Percentiles rank a stretch among this genome's conserved stretches.
These are phyloP conservation scores for Excoecaria agallocha DNA, from an alignment of 345 rosid genomes.

Conservation along the genomic window DNA sequence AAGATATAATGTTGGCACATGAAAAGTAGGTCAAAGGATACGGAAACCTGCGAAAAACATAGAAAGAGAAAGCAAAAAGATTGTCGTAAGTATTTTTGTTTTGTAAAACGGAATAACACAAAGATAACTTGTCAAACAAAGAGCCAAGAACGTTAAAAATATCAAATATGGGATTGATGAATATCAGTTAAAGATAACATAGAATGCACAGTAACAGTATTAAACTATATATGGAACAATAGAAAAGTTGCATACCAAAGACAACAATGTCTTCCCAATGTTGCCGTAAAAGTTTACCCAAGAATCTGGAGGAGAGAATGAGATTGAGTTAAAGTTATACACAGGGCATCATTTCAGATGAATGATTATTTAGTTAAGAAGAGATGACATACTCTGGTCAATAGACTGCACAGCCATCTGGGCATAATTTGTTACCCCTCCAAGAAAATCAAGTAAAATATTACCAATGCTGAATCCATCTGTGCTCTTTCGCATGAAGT, in stretches of 20 bases:
- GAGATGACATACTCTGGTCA: slow-evolving; percentile 63
- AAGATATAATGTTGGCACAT: slow-evolving; percentile 80
- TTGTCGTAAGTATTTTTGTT: too few relatives aligned
- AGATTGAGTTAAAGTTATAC: background rate
- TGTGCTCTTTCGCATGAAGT: slow-evolving; percentile 80
- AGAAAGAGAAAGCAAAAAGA: background rate
- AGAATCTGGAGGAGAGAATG: slow-evolving; percentile 52
- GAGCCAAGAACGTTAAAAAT: background rate
- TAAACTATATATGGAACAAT: background rate
- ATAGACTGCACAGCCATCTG: slow-evolving; percentile 80
- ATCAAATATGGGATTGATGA: background rate
- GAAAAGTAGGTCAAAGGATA: slow-evolving; percentile 79
- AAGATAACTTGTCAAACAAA: background rate
- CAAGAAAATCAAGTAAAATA: slow-evolving; percentile 78
- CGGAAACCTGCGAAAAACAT: slow-evolving; percentile 51
- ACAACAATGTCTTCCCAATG: slow-evolving; percentile 78
- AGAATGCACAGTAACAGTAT: background rate
- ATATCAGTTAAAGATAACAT: background rate
- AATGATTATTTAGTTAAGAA: slow-evolving; percentile 7
- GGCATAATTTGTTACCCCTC: slow-evolving; percentile 67
- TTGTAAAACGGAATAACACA: background rate
- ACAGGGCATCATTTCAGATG: slow-evolving; percentile 6
- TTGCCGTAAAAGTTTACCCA: slow-evolving; percentile 97
- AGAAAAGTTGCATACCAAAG: slow-evolving; percentile 51
- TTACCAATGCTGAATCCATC: slow-evolving; percentile 89